Base-by-base conservation (phyloP, 2,329 filamentous ascomycete genomes). In the Fusarium ambrosium region DNA sequence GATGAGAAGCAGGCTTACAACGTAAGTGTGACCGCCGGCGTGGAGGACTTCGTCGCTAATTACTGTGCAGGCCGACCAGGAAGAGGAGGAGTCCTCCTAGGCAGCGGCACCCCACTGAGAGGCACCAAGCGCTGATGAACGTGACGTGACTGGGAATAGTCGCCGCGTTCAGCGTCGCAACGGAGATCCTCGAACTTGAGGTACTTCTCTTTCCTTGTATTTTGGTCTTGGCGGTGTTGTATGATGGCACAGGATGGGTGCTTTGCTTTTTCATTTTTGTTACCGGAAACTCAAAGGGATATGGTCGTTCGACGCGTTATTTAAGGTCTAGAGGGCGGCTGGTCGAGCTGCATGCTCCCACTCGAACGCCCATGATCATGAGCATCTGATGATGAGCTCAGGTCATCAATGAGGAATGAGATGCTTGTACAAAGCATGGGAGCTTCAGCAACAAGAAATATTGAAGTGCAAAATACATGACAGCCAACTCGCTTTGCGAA, bases 1-100 rank as follows among this genome's bases (percentile, higher is more conserved):
- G 94, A 98, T 79, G 95, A 98, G 91, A 99, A 99, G 91, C 92
- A 93, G 78, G 94, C 91, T 77, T 99, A 97, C 89, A 92, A 95
- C 81, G 95, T 97, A 89, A 88, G 92, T 51, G 27, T 68, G 64
- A 41, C 37, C 69, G 69, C 72, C 63, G 68, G 74, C 9, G 18
- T 18, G 16, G 14, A 39, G 9, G 39, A 64, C 37, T 69, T 67
- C 9, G 53, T 73, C 64, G 72, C 82, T 84, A 80, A 82, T 75
- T 61, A 70, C 36, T 29, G 68, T 68, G 67, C 80, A 78, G 88
- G 89, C 89, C 81, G 88, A 86, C 71, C 89, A 86, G 79, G 89
- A 89, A 74, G 90, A 92, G 80, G 89, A 89, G 70, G 91, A 92
- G 79, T 86, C 85, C 55, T 83, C 84, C 62, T 86, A 79, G 74